Conservation (phyloP, 257 asterid species). For the Nyctanthes arbortristis region DNA sequence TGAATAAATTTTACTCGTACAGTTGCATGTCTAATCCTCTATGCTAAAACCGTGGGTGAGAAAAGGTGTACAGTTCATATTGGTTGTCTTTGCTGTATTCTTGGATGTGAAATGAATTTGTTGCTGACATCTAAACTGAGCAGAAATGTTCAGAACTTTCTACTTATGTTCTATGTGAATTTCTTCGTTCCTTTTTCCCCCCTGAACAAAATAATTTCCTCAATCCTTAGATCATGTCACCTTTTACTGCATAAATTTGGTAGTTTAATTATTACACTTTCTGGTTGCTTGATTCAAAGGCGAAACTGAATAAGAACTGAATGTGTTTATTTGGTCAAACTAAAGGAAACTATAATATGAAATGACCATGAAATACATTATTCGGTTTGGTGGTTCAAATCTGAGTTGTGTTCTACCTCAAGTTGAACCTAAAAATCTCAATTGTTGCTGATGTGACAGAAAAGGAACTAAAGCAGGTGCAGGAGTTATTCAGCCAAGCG, state of each 20-base stretch:
- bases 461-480: conserved; percentile 80
- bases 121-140: neutral
- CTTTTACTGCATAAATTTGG: neutral
- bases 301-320: neutral
- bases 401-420: neutral
- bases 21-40: conserved; percentile 7
- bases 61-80: neutral
- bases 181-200: neutral
- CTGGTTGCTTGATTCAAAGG: neutral
- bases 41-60: neutral
- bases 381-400: conserved; percentile 4
- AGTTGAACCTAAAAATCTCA: neutral
- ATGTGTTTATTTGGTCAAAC: neutral
- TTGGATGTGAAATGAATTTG: neutral
- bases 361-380: neutral
- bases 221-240: neutral
- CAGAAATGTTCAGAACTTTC: neutral
- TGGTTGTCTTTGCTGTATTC: too few relatives aligned
- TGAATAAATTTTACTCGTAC: conserved; percentile 1
- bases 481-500: conserved; percentile 78
- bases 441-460: conserved; percentile 37
- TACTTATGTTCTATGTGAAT: neutral
- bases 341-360: neutral
- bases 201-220: neutral
- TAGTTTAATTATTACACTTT: neutral